phyloP scores from a whole-genome alignment of 768 basidiomycete genomes.

The Candolleomyces eurysporus region DNA sequence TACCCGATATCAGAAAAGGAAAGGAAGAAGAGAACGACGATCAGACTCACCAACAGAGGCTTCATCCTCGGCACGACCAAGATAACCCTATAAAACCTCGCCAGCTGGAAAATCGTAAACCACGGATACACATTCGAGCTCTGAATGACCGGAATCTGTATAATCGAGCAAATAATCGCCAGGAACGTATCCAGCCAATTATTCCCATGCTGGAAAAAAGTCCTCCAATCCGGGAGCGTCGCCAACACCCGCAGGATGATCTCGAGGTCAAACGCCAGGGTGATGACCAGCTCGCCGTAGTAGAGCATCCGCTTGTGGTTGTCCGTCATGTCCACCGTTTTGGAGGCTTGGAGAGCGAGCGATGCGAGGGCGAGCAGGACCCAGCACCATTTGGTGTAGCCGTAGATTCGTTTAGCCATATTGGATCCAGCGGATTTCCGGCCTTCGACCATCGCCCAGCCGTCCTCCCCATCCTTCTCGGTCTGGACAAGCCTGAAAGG shows the following conservation, averaged over 20 bases:
- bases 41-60: conserved; percentile 62
- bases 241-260: conserved; percentile 73
- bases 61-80: conserved; percentile 88
- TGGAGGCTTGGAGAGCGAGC: conserved; percentile 70
- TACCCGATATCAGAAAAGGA: conserved; percentile 1
- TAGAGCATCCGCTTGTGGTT: conserved; percentile 51
- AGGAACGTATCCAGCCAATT: conserved; percentile 80
- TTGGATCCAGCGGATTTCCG: conserved; percentile 44
- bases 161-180: conserved; percentile 71
- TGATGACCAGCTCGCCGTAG: conserved; percentile 72
- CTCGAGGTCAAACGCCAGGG: conserved; percentile 85
- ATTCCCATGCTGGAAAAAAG: conserved; percentile 59
- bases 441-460: conserved; percentile 50
- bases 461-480: conserved; percentile 62
- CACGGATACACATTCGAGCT: conserved; percentile 71
- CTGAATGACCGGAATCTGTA: conserved; percentile 81
- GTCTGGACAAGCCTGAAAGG: conserved; percentile 30
- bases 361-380: conserved; percentile 70
- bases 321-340: conserved; percentile 47
- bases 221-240: conserved; percentile 78
- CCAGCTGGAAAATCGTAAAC: conserved; percentile 86
- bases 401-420: conserved; percentile 52
- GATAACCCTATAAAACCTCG: conserved; percentile 90
- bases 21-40: background rate
- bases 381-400: conserved; percentile 69